These are phyloP conservation scores for Cyclotella sp. DNA, from an alignment of 108 stramenopile species.

Conservation along the genomic window DNA sequence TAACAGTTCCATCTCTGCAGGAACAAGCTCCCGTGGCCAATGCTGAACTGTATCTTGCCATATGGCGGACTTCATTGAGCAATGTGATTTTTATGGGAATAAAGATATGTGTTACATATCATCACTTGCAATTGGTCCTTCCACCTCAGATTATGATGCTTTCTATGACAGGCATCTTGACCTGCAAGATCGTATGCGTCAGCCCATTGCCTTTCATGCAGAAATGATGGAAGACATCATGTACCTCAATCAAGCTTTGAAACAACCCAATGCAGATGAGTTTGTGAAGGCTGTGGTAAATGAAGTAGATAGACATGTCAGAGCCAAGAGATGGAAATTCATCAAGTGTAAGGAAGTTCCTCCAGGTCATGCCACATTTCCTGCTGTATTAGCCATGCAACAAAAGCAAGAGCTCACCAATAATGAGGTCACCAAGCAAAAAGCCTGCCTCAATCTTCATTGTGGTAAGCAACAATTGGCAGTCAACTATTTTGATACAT, in stretches of 20 bases:
- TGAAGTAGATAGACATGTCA: conserved; percentile 24
- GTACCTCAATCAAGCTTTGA: too few species aligned
- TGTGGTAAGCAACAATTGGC: conserved; percentile 23
- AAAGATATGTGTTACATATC: conserved; percentile 20
- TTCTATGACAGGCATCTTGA: conserved; percentile 13
- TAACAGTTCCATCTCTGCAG: neutral
- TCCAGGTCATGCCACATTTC: conserved; percentile 5
- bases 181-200: too few species aligned
- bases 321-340: conserved; percentile 15
- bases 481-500: conserved; percentile 26
- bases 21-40: conserved; percentile 6
- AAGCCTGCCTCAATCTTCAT: conserved; percentile 34
- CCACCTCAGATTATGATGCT: conserved; percentile 2
- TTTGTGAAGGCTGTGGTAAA: conserved; percentile 17
- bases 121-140: neutral
- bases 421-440: conserved; percentile 39
- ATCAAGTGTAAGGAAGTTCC: conserved; percentile 18
- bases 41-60: neutral
- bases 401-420: conserved; percentile 35
- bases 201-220: too few species aligned
- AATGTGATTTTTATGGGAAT: conserved; percentile 7
- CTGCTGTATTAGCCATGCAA: conserved; percentile 34
- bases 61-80: conserved; percentile 8
- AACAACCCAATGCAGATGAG: too few species aligned
- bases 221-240: too few species aligned